A percentile compares a stretch with the other conserved stretches of the same genome.
phyloP scores from a whole-genome alignment of 2,329 filamentous ascomycete genomes.

The Microcyclospora pomicola region DNA sequence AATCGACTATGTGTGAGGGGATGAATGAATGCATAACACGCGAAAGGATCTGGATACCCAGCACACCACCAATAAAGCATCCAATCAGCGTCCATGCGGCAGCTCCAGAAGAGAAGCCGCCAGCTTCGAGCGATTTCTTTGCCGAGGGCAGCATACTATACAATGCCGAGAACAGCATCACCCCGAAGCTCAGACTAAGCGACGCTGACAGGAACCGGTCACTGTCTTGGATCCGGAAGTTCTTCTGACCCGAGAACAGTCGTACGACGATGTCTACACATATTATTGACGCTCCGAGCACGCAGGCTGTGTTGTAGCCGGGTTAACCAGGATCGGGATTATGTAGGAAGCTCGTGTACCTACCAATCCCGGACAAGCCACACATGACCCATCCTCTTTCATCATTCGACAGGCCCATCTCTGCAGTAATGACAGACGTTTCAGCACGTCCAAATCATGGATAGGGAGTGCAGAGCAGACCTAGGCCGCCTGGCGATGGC shows the following conservation, averaged over 20 bases:
- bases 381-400: slow-evolving; percentile 87
- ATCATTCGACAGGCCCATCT: slow-evolving; percentile 55
- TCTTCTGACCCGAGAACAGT: slow-evolving; percentile 54
- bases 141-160: slow-evolving; percentile 89
- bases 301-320: slow-evolving; percentile 29
- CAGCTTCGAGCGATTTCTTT: slow-evolving; percentile 59
- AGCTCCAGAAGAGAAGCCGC: slow-evolving; percentile 49
- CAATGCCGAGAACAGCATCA: slow-evolving; percentile 88
- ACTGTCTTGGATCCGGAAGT: slow-evolving; percentile 81
- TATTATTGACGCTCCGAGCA: slow-evolving; percentile 69
- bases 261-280: slow-evolving; percentile 71
- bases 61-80: slow-evolving; percentile 57
- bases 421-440: no score
- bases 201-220: slow-evolving; percentile 78
- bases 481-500: no score
- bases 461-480: no score
- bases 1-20: slow-evolving; percentile 68
- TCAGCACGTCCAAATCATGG: no score
- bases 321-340: no score
- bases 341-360: slow-evolving; percentile 5
- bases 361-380: slow-evolving; percentile 65
- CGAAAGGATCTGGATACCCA: slow-evolving; percentile 63
- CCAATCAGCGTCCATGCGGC: slow-evolving; percentile 57
- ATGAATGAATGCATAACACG: slow-evolving; percentile 58
- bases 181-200: slow-evolving; percentile 82